Base-by-base conservation (phyloP, 768 basidiomycete species). In the Russula virescens region DNA sequence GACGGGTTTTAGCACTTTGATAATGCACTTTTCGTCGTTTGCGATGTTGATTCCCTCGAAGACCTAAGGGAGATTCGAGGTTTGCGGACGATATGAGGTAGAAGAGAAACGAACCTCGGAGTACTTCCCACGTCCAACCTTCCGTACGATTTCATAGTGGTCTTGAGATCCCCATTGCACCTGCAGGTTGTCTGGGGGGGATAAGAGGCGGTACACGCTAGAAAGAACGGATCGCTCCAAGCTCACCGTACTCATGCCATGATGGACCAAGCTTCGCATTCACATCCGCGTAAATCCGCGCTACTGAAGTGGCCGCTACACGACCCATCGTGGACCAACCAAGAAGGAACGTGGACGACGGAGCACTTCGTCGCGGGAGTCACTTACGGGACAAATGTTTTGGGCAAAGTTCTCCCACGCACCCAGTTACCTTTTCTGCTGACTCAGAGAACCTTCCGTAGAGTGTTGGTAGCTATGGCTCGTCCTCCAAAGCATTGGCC, bases 81-180 rank as follows among this genome's bases (percentile, higher is more conserved):
- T 21, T n/a, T 4, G 18, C 28, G 43, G 16, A 53, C 9, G 13
- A 63, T 54, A 64, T 47, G 43, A 51, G 62, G 55, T 47, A 62
- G 4, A 58, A 46, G 47, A 45, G 35, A 59, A 61, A 68, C 77
- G 57, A 64, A 92, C 94, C 83, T 95, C 94, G 47, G 91, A 94
- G 72, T 96, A 95, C 74, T 98, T 98, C 64, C 94, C 94, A 65
- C 94, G 78, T 25, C 94, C 94, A 9, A 98, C 94, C 77, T 98
- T 98, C 61, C 94, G 82, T 38, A 98, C 93, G 72, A 98, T 95
- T 77, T 98, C 94, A 71, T 98, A 98, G 75, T 96, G 92, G 76
- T 97, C 94, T 77, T 98, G 94, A 7, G 88, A 83, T 57, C 94
- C 94, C 94, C 94, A 98, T 69, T 94, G 91, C n/a, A 98, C 90